Conservation (phyloP, 192 early-diverging fungal genomes). For the Coemansia sp. region DNA sequence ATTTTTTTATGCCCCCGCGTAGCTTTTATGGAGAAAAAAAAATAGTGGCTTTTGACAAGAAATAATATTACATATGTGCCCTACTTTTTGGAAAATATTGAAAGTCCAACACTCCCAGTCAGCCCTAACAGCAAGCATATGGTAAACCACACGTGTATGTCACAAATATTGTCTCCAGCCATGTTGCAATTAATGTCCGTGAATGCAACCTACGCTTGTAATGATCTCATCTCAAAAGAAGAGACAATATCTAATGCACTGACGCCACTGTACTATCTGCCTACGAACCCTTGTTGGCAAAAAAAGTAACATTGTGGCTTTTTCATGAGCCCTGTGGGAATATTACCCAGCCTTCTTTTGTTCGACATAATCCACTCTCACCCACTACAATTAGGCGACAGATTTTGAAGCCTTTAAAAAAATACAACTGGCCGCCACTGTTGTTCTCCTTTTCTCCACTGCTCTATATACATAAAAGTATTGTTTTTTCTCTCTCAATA, state of each 20-base stretch:
- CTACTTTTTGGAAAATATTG: no score
- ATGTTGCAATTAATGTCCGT: background rate
- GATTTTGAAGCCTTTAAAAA: background rate
- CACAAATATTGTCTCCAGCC: background rate
- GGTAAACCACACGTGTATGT: background rate
- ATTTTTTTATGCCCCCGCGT: background rate
- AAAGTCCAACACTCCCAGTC: background rate
- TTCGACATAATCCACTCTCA: background rate
- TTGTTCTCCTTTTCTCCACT: background rate
- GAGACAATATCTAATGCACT: background rate
- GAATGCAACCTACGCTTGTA: background rate
- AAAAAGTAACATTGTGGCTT: background rate
- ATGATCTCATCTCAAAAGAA: background rate
- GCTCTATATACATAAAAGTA: background rate
- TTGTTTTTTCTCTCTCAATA: background rate
- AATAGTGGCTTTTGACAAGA: background rate
- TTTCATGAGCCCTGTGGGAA: background rate
- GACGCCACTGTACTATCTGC: background rate
- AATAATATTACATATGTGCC: background rate
- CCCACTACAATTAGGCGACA: background rate
- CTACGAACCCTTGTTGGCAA: background rate
- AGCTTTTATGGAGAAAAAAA: background rate
- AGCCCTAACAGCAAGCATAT: background rate
- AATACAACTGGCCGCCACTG: background rate
- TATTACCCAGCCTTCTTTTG: constrained; percentile 7